Conservation (phyloP, 1,284 basidiomycete species). For the Microbotryum lychnidis-dioicae region DNA sequence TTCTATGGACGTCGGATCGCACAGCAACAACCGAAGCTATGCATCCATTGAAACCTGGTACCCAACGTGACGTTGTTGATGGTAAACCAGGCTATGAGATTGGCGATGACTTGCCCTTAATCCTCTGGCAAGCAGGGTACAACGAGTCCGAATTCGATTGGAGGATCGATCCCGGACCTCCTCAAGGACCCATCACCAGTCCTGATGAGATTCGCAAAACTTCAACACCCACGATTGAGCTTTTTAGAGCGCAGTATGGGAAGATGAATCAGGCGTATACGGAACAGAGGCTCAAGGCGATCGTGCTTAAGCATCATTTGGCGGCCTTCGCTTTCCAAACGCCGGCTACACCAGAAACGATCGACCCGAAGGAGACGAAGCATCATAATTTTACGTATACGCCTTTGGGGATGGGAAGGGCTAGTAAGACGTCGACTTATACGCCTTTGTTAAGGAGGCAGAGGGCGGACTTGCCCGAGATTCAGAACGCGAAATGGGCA, state of each 20-base stretch:
- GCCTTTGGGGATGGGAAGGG: conserved; percentile 65
- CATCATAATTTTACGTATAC: conserved; percentile 43
- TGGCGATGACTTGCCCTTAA: conserved; percentile 80
- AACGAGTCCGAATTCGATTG: conserved; percentile 59
- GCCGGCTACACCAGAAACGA: background rate
- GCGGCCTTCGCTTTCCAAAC: conserved; percentile 42
- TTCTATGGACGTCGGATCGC: conserved; percentile 58
- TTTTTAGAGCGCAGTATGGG: conserved; percentile 19
- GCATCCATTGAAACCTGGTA: background rate
- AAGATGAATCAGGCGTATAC: conserved; percentile 26
- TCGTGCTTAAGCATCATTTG: conserved; percentile 39
- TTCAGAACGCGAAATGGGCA: conserved; percentile 68
- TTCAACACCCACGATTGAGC: conserved; percentile 21
- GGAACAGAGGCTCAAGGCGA: conserved; percentile 22
- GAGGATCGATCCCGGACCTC: conserved; percentile 54
- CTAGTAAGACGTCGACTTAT: conserved; percentile 56
- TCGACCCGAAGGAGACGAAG: background rate
- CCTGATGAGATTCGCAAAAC: conserved; percentile 36
- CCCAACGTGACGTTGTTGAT: conserved; percentile 43
- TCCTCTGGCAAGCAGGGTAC: conserved; percentile 88
- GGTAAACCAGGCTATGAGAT: conserved; percentile 86
- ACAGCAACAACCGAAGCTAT: conserved; percentile 11
- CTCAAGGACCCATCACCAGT: conserved; percentile 37
- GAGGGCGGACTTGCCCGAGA: conserved; percentile 60
- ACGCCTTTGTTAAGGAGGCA: conserved; percentile 57